Evolutionary conservation across 2,329 filamentous ascomycete genomes (phyloP), one percentile per base, ranked within the genome.

Genomic region (Neopestalotiopsis clavispora): DNA sequence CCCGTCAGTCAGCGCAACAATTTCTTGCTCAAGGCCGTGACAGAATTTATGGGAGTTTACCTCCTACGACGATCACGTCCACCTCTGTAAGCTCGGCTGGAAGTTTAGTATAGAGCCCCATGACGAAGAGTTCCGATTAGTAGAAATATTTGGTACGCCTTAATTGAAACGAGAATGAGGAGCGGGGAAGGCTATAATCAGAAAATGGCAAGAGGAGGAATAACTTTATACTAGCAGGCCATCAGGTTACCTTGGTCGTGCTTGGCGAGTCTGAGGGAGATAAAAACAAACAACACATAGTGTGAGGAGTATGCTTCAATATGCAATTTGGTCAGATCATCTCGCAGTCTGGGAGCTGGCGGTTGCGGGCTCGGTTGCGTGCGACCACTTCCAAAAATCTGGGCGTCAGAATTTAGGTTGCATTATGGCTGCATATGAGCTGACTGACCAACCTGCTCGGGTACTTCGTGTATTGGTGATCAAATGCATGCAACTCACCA

Each of bases 61-160:
- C 62, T 65, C 62, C 62, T 17, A 23, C 62, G 7, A 65, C 45
- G 42, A 65, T 65, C 6, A 65, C 42, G 28, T 65, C 62, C 7
- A 65, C 62, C 23, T 65, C n/a, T 14, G 20, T 2, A 23, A 65
- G 38, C n/a, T 30, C 28, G 17, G 7, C 62, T 30, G 62, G 62
- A 10, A 65, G 42, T 23, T 52, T 23, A 13, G 62, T 65, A 52
- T 65, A 65, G 6, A 65, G 14, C 23, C 40, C 62, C 62, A 65
- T 65, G 60, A 14, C 30, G 23, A 52, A 52, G 45, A 23, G 1
- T 52, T n/a, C n/a, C 17, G 9, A 23, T 10, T 7, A 20, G n/a
- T 52, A 6, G 9, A 52, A 7, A 17, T 1, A 10, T 9, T 52
- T 20, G 45, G n/a, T 20, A 17, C 9, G 45, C 17, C 3, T 23